Evolutionary conservation across 2,329 filamentous ascomycete species (phyloP).

Genomic region (Colletotrichum somersetense): DNA sequence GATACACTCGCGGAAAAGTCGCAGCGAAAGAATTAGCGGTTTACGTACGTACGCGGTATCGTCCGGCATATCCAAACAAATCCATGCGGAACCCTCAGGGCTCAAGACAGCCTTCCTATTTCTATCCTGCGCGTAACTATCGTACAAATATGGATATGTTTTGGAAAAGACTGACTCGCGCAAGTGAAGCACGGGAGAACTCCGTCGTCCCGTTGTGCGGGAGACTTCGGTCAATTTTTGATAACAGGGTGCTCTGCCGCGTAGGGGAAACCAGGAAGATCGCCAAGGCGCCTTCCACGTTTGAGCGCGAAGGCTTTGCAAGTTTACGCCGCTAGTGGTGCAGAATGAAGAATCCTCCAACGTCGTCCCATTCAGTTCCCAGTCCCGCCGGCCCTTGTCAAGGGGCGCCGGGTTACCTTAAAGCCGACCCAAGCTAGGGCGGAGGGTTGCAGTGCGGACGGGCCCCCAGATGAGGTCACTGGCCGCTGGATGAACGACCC

Average conservation of each 20-base stretch:
- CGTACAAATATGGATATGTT: neutral
- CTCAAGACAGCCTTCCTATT: neutral
- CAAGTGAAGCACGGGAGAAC: conserved; percentile 11
- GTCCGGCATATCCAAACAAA: neutral
- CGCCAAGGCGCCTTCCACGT: neutral
- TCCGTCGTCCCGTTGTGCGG: neutral
- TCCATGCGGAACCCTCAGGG: neutral
- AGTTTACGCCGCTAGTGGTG: neutral
- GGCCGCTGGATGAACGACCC: conserved; percentile 10
- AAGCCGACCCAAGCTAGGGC: conserved; percentile 15
- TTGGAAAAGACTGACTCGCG: conserved; percentile 8
- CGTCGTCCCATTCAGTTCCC: neutral
- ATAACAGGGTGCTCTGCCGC: neutral
- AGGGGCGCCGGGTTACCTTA: conserved; percentile 27
- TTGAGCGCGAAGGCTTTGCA: neutral
- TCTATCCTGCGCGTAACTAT: neutral
- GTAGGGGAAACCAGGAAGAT: neutral
- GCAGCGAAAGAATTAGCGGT: neutral
- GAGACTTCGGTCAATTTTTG: conserved; percentile 1
- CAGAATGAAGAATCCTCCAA: neutral
- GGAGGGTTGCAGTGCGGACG: conserved; percentile 3
- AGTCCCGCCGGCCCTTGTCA: conserved; percentile 14
- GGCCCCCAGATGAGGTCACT: conserved; percentile 30
- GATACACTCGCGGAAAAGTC: neutral
- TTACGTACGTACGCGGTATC: neutral